A percentile compares a stretch with the other conserved stretches of the same genome.
Conservation (phyloP, 208 protist genomes). For the Trypanosoma boissoni region DNA sequence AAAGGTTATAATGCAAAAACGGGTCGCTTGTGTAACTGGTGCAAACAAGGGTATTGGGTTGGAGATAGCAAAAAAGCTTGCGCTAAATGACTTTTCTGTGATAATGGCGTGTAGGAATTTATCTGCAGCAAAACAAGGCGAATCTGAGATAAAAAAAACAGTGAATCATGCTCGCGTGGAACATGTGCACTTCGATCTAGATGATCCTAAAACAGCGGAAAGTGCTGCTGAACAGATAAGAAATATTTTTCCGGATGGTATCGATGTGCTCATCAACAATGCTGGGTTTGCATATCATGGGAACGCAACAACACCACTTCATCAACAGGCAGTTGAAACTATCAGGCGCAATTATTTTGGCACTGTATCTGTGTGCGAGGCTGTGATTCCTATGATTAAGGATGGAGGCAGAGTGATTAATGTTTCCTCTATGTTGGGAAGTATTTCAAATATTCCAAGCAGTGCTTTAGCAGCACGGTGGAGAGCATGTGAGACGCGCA, state of each 20-base stretch:
- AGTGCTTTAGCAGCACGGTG: constrained; percentile 17
- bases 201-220: constrained; percentile 6
- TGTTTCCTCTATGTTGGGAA: constrained; percentile 24
- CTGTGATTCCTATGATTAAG: constrained; percentile 31
- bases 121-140: constrained; percentile 10
- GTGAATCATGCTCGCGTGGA: constrained; percentile 6
- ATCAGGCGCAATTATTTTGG: constrained; percentile 32
- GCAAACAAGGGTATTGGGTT: constrained; percentile 35
- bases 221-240: constrained; percentile 20
- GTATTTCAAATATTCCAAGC: constrained; percentile 20
- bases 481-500: constrained; percentile 14
- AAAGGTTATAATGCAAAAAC: no score
- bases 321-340: constrained; percentile 27
- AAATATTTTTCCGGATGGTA: constrained; percentile 11
- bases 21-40: constrained; percentile 31
- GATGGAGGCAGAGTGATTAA: constrained; percentile 32
- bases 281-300: constrained; percentile 33
- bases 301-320: constrained; percentile 27
- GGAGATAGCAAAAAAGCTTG: constrained; percentile 31
- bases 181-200: constrained; percentile 22
- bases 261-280: constrained; percentile 48
- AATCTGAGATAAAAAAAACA: constrained; percentile 13
- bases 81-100: constrained; percentile 22
- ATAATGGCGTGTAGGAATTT: constrained; percentile 35
- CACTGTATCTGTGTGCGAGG: constrained; percentile 23